A percentile compares a stretch with the other conserved stretches of the same genome.
phyloP scores from a whole-genome alignment of 2,329 filamentous ascomycete species.

The Graphium sp. region DNA sequence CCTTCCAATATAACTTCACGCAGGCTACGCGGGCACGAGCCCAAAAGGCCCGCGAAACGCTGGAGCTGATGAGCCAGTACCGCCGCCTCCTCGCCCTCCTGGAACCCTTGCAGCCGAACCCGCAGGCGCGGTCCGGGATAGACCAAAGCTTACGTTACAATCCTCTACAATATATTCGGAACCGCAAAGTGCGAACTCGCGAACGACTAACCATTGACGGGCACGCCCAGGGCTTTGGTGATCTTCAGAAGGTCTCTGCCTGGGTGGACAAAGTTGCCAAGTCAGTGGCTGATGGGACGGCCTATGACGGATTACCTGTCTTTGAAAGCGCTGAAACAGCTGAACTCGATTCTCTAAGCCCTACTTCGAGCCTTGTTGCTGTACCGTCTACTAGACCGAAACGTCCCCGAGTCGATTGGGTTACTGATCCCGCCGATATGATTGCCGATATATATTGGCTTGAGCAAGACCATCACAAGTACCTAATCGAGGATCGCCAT shows the following conservation, averaged over 20 bases:
- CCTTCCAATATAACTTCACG: conserved; percentile 49
- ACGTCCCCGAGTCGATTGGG: conserved; percentile 71
- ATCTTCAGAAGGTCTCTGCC: conserved; percentile 50
- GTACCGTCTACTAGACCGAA: conserved; percentile 39
- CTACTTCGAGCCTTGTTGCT: conserved; percentile 20
- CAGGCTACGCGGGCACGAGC: conserved; percentile 65
- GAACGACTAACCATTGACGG: conserved; percentile 62
- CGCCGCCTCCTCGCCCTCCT: conserved; percentile 62
- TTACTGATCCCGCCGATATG: conserved; percentile 66
- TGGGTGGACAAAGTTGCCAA: conserved; percentile 57
- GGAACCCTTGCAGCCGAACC: conserved; percentile 48
- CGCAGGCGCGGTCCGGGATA: conserved; percentile 31
- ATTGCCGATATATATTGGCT: conserved; percentile 85
- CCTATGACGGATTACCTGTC: conserved; percentile 17
- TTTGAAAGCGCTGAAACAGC: conserved; percentile 27
- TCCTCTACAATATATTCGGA: conserved; percentile 81
- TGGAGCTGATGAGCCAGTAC: conserved; percentile 79
- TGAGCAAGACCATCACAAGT: conserved; percentile 66
- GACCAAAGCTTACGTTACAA: too few species aligned
- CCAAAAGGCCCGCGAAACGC: conserved; percentile 67
- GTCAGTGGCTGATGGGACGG: conserved; percentile 10
- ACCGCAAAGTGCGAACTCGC: conserved; percentile 68
- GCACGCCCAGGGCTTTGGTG: conserved; percentile 59
- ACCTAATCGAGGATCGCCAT: conserved; percentile 62
- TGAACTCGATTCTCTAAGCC: conserved; percentile 23